Conservation (phyloP, 169 alveolate species). For the Blepharisma undulans region DNA sequence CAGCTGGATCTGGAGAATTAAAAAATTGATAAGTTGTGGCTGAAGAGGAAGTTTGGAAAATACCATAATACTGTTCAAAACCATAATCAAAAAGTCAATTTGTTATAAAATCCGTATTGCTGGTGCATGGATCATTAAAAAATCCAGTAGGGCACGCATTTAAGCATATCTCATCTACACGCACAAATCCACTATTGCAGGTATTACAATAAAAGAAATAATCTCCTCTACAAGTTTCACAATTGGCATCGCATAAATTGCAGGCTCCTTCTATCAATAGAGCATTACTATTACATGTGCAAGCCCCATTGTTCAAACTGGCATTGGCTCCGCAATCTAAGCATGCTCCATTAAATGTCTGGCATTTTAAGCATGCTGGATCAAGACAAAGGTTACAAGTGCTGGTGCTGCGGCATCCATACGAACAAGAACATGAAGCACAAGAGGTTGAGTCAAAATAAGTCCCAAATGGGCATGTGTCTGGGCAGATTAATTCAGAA, state of each 20-base stretch:
- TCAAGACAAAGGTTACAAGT: not conserved
- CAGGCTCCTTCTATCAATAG: not conserved
- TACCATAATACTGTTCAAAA: not conserved
- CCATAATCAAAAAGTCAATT: not conserved
- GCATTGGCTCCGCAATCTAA: not conserved
- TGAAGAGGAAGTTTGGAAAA: not conserved
- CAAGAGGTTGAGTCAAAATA: not conserved
- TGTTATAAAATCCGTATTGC: not conserved
- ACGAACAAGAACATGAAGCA: not conserved
- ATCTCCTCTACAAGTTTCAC: not conserved
- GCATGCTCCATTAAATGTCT: not conserved
- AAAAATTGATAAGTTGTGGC: not conserved
- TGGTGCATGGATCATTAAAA: not conserved
- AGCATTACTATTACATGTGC: not conserved
- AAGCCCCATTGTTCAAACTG: not conserved
- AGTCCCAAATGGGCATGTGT: not conserved
- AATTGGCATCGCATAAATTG: not conserved
- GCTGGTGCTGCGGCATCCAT: not conserved
- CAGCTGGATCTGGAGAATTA: not conserved
- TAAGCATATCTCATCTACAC: not conserved
- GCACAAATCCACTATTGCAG: not conserved
- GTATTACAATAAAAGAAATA: not conserved
- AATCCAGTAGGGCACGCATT: not conserved
- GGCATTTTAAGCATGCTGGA: not conserved
- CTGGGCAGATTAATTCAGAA: not conserved